Percentiles rank a stretch among this genome's conserved stretches.
These are phyloP conservation scores for Tephrocybe sp. DNA, from an alignment of 768 basidiomycete genomes.

Conservation along the genomic window DNA sequence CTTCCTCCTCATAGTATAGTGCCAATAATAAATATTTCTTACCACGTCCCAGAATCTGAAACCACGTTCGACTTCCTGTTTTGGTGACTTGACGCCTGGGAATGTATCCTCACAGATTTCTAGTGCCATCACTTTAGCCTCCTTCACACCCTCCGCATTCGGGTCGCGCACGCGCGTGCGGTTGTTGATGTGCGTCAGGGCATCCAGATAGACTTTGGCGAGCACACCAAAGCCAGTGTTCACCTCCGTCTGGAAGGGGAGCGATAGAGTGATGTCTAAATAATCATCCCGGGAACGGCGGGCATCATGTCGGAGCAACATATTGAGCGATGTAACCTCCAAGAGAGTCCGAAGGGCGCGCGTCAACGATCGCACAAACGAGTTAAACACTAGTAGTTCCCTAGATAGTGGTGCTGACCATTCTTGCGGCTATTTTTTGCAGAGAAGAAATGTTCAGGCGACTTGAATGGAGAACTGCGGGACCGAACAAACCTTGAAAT, in stretches of 20 bases:
- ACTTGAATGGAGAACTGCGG: constrained; percentile 1
- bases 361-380: constrained; percentile 89
- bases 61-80: constrained; percentile 89
- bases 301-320: constrained; percentile 89
- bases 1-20: not conserved
- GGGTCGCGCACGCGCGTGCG: constrained; percentile 75
- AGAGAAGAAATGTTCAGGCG: constrained; percentile 1
- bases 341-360: constrained; percentile 87
- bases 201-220: constrained; percentile 95
- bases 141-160: constrained; percentile 74
- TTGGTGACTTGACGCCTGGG: constrained; percentile 85
- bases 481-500: constrained; percentile 74
- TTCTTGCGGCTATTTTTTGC: constrained; percentile 61
- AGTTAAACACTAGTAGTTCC: constrained; percentile 97
- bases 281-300: constrained; percentile 86
- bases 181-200: constrained; percentile 85
- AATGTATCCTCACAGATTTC: constrained; percentile 95
- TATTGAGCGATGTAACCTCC: constrained; percentile 90
- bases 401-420: constrained; percentile 98
- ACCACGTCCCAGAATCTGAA: constrained; percentile 99
- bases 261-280: constrained; percentile 86
- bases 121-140: constrained; percentile 84
- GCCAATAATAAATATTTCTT: constrained; percentile 34
- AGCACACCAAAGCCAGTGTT: constrained; percentile 98
- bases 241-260: constrained; percentile 94